Percentiles rank a stretch among this genome's conserved stretches.
Conservation (phyloP, 495 filamentous ascomycete species). For the Neohortaea acidophila region DNA sequence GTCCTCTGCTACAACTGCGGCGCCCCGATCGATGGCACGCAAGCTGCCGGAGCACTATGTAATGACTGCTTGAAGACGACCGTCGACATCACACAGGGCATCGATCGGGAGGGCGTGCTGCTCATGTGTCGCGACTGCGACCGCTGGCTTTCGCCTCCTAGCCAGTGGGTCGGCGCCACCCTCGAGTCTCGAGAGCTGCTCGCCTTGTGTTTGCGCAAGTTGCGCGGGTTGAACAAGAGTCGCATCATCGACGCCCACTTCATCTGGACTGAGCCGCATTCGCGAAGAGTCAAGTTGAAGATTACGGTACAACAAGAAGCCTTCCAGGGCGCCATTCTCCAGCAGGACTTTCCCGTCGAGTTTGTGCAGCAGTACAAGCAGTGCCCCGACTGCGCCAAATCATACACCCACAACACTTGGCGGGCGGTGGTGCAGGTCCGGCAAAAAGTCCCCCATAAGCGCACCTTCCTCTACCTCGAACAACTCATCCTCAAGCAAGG, state of each 20-base stretch:
- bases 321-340: constrained; percentile 60
- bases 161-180: constrained; percentile 64
- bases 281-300: constrained; percentile 74
- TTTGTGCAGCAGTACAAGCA: constrained; percentile 81
- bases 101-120: constrained; percentile 68
- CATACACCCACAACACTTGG: constrained; percentile 89
- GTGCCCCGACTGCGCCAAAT: constrained; percentile 82
- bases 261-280: constrained; percentile 97
- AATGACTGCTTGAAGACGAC: constrained; percentile 86
- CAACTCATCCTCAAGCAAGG: constrained; percentile 89
- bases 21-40: constrained; percentile 81
- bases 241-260: constrained; percentile 90
- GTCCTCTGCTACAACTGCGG: constrained; percentile 95
- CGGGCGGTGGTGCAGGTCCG: constrained; percentile 77
- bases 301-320: constrained; percentile 78
- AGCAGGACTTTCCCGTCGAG: constrained; percentile 88
- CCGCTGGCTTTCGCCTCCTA: constrained; percentile 79
- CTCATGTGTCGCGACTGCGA: constrained; percentile 86
- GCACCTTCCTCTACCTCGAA: constrained; percentile 91
- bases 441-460: constrained; percentile 93
- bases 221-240: constrained; percentile 69
- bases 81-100: constrained; percentile 83
- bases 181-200: constrained; percentile 81
- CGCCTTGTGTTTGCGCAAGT: constrained; percentile 69
- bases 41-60: constrained; percentile 73